phyloP scores from a whole-genome alignment of 345 rosid genomes.

The Salix viminalis region DNA sequence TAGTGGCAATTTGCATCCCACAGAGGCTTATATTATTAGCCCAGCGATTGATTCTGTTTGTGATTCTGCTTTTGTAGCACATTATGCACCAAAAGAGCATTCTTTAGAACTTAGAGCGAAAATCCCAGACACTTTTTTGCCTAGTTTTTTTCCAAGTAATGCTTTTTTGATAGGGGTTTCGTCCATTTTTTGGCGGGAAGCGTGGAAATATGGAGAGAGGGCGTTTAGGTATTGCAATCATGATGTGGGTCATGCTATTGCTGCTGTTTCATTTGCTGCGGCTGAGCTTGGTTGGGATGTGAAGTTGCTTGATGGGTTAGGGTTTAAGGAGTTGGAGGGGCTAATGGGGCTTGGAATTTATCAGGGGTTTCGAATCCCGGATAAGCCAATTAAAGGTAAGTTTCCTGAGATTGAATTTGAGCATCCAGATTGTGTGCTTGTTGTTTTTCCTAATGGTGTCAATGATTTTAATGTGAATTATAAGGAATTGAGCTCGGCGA shows the following conservation, averaged over 20 bases:
- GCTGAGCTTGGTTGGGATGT: conserved; percentile 86
- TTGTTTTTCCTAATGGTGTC: conserved; percentile 58
- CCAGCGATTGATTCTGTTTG: conserved; percentile 52
- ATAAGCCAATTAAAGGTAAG: conserved; percentile 41
- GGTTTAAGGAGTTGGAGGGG: conserved; percentile 49
- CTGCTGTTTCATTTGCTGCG: conserved; percentile 68
- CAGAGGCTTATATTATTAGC: conserved; percentile 69
- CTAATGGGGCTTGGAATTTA: conserved; percentile 52
- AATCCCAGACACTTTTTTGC: conserved; percentile 44
- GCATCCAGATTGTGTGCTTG: conserved; percentile 82
- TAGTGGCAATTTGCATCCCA: conserved; percentile 87
- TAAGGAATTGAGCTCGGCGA: conserved; percentile 36
- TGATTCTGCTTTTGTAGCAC: conserved; percentile 58
- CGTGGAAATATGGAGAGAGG: conserved; percentile 92
- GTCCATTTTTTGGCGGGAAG: conserved; percentile 89
- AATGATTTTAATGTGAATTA: conserved; percentile 42
- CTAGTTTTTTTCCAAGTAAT: conserved; percentile 40
- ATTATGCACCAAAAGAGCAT: conserved; percentile 78
- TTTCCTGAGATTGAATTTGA: conserved; percentile 62
- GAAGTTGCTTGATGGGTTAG: conserved; percentile 80
- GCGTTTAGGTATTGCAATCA: conserved; percentile 84
- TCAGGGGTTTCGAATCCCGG: conserved; percentile 40
- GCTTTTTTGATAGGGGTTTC: conserved; percentile 66
- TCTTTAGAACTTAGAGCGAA: conserved; percentile 70
- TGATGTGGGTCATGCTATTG: conserved; percentile 84